phyloP scores from a whole-genome alignment of 1,284 basidiomycete genomes.

The Pterulicium gracile region DNA sequence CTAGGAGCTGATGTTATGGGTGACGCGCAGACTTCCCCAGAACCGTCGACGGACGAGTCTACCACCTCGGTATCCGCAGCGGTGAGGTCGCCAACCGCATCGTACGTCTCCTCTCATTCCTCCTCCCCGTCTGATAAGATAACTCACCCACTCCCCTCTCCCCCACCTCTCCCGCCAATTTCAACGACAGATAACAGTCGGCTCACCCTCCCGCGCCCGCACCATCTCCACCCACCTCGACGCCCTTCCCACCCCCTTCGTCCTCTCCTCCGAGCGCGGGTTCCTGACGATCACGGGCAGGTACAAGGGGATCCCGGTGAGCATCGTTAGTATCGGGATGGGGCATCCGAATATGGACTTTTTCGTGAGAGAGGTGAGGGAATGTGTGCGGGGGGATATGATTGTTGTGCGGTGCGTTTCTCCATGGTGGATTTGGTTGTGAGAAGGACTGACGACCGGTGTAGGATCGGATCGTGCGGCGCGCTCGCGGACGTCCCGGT shows the following conservation, averaged over 20 bases:
- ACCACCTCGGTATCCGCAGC: conserved; percentile 63
- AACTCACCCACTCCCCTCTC: conserved; percentile 1
- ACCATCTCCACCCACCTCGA: conserved; percentile 55
- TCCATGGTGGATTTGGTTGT: conserved; percentile 2
- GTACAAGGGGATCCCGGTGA: conserved; percentile 58
- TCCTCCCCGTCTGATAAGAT: background rate
- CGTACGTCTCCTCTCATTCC: conserved; percentile 28
- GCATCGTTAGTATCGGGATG: conserved; percentile 78
- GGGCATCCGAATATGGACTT: conserved; percentile 76
- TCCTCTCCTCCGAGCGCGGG: conserved; percentile 61
- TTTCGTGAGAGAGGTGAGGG: conserved; percentile 73
- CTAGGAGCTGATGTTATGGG: conserved; percentile 6
- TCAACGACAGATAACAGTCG: conserved; percentile 55
- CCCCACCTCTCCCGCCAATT: background rate
- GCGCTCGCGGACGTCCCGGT: conserved; percentile 61
- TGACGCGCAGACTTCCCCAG: conserved; percentile 74
- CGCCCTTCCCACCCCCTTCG: conserved; percentile 43
- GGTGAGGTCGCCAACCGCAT: conserved; percentile 79
- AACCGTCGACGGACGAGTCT: conserved; percentile 59
- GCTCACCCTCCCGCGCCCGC: conserved; percentile 58
- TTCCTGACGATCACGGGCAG: conserved; percentile 76
- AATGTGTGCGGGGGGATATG: conserved; percentile 71
- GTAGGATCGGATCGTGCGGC: conserved; percentile 67
- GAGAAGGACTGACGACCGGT: conserved; percentile 5
- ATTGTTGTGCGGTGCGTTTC: conserved; percentile 52